Evolutionary conservation across 1,139 yeast genomes (phyloP), one percentile per base, ranked within the genome.

Genomic region (Nematodospora anomalae): DNA sequence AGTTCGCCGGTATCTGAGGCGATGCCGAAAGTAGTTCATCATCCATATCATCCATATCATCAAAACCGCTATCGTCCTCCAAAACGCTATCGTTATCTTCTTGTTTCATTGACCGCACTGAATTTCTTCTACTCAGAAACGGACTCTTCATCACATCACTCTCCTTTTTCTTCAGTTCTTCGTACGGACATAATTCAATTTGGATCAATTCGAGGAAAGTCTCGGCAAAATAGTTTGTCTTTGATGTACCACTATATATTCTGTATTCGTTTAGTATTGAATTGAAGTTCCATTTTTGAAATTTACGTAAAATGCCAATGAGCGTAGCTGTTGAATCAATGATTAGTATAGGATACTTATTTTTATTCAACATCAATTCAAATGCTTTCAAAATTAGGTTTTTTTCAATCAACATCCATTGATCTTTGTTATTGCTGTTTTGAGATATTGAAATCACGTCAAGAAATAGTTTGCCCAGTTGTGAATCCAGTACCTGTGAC

Each of bases 281-380:
- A 25, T 89, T 80, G 54, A 85, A 84, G 48, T 81, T 83, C 97
- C 97, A 90, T 58, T 84, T 84, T 58, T 87, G 95, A 25, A 89
- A 70, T 55, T 83, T 82, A 37, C 98, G 67, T 23, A 92, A 62
- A 2, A 89, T 69, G 1, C 97, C 96, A 5, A 88, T 76, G 20
- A 90, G 71, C 3, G 94, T 79, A 40, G 86, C 83, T 2, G 92
- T 81, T 36, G 85, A 77, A 54, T 92, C 97, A 21, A 92, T 80
- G 11, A 92, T 60, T 27, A 92, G 62, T 7, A 85, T 58, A 37
- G 89, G 89, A 53, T 84, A 81, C 48, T 81, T 79, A 13, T 76
- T 59, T 37, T 67, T 71, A 53, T 90, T 81, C 32, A 92, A 64
- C 5, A 87, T 54, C 13, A 81, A 59, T 42, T 77, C 79, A 48